phyloP scores from a whole-genome alignment of 108 stramenopile species.

The Nitzschia inconspicua region DNA sequence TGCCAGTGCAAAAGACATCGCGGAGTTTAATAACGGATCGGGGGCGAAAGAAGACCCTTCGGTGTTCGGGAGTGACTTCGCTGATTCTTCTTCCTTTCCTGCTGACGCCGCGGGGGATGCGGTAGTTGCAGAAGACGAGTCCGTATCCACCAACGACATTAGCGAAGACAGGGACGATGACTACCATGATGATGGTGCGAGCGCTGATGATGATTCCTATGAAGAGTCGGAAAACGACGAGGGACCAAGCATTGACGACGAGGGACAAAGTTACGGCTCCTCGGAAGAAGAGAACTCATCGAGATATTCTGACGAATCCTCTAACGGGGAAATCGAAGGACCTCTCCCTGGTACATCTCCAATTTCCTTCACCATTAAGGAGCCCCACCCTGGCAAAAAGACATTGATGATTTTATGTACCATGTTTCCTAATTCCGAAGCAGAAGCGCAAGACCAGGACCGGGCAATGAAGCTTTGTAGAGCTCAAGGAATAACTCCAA shows the following conservation, averaged over 20 bases:
- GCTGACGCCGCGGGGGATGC: too few relatives aligned
- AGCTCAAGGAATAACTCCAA: not conserved
- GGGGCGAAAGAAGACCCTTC: too few relatives aligned
- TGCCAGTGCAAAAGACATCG: too few relatives aligned
- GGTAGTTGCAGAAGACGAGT: too few relatives aligned
- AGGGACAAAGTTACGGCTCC: not conserved
- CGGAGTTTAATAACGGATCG: too few relatives aligned
- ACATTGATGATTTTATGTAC: not conserved
- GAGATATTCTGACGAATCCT: not conserved
- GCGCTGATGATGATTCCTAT: not conserved
- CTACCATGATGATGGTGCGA: not conserved
- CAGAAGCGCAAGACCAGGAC: not conserved
- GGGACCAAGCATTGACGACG: not conserved
- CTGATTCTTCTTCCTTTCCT: too few relatives aligned
- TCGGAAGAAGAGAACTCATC: not conserved
- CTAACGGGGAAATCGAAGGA: not conserved
- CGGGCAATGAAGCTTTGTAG: not conserved
- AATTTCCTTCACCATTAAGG: not conserved
- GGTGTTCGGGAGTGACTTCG: too few relatives aligned
- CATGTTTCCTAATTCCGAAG: not conserved
- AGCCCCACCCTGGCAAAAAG: not conserved
- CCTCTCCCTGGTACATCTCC: not conserved
- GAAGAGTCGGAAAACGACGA: not conserved
- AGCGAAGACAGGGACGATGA: slow-evolving; percentile 1
- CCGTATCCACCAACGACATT: not conserved